Evolutionary conservation across 2,329 filamentous ascomycete genomes (phyloP), one percentile per base, ranked within the genome.

Genomic region (Ceratocystiopsis sp.): DNA sequence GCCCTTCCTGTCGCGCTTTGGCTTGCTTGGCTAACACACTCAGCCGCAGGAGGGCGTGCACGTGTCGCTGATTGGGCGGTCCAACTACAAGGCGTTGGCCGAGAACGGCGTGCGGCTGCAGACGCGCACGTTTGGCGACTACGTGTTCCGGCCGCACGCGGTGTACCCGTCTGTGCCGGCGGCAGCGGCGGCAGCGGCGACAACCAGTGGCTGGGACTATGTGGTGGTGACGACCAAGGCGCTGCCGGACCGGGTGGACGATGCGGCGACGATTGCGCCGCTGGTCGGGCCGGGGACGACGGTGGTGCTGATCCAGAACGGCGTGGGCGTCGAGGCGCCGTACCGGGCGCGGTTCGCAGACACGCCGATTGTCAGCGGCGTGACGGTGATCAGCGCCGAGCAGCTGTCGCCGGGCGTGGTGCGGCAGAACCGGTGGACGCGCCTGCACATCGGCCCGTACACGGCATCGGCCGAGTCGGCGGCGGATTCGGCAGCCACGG

Each of bases 211-310:
- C 34, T 60, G 57, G 57, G 75, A 83, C 59, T 82, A 73, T 55
- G 68, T 84, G 37, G 65, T 84, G 43, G 73, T 83, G 38, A 78
- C 75, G 13, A 83, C 78, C 17, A 84, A 84, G 57, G 78, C 78
- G 0, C 63, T 83, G 11, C 78, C 78, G 0, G 77, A 82, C 55
- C 58, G 64, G 14, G 66, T 72, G 18, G 73, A 75, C 53, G 78
- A 80, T 52, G 71, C 75, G 2, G 65, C 61, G 19, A 67, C 76
- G 43, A 68, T 82, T 40, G 69, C 73, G 35, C 73, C 75, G 1
- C 61, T 82, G 4, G 69, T 83, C 15, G 59, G 63, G 0, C 56
- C 65, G 3, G 21, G 32, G 4, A 73, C 75, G 2, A 68, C 67
- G 38, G 72, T 83, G 48, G 73, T 82, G 14, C 64, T 82, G 42